Evolutionary conservation across 768 basidiomycete genomes (phyloP).

Genomic region (Tremella yokohamensis): DNA sequence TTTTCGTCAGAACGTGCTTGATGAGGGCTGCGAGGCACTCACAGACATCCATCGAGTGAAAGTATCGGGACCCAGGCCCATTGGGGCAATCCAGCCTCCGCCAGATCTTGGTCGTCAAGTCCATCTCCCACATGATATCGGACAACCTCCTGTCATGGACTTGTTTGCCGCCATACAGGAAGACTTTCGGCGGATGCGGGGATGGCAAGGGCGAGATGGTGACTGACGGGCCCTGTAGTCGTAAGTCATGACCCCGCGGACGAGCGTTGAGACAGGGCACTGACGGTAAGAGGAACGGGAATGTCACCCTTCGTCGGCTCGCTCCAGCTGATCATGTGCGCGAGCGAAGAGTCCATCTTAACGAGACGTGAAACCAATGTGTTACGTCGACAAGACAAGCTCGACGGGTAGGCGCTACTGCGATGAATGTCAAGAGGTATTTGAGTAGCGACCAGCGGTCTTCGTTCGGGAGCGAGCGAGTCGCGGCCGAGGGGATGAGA

Average conservation of each 20-base stretch:
- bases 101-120: conserved; percentile 79
- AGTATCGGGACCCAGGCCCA: conserved; percentile 73
- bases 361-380: too few relatives aligned
- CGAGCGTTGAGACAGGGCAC: conserved; percentile 7
- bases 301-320: conserved; percentile 44
- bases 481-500: neutral
- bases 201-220: conserved; percentile 37
- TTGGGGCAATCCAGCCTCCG: conserved; percentile 62
- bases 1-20: conserved; percentile 2
- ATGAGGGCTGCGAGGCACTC: conserved; percentile 21
- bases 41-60: conserved; percentile 83
- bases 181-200: conserved; percentile 37
- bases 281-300: conserved; percentile 45
- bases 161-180: conserved; percentile 67
- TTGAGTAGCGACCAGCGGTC: neutral
- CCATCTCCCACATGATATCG: conserved; percentile 83
- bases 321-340: conserved; percentile 43
- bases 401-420: too few relatives aligned
- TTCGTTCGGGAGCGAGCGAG: neutral
- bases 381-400: too few relatives aligned
- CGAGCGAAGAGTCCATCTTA: conserved; percentile 37
- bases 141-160: conserved; percentile 85
- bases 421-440: neutral
- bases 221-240: conserved; percentile 40
- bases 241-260: neutral